phyloP scores from a whole-genome alignment of 306 rosid genomes.

The Sphenostylis stenocarpa region DNA sequence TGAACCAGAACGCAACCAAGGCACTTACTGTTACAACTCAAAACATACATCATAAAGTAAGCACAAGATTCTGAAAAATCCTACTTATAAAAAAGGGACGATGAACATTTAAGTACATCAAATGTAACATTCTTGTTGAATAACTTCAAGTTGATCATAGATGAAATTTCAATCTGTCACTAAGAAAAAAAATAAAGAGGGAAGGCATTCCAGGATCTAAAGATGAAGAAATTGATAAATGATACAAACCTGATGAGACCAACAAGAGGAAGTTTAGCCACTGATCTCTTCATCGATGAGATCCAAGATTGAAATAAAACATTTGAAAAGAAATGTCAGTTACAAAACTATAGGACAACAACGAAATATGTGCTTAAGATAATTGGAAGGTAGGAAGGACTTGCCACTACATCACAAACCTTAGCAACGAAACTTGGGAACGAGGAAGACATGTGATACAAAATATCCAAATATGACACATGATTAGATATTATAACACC shows the following conservation, averaged over 20 bases:
- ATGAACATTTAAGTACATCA: neutral
- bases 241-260: slow-evolving; percentile 84
- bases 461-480: slow-evolving; percentile 82
- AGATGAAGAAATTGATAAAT: slow-evolving; percentile 2
- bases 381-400: neutral
- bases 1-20: slow-evolving; percentile 91
- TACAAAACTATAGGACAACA: neutral
- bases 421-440: slow-evolving; percentile 98
- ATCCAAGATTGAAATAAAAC: slow-evolving; percentile 40
- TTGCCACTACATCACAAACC: slow-evolving; percentile 51
- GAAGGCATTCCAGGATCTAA: neutral
- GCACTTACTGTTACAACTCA: slow-evolving; percentile 74
- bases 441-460: slow-evolving; percentile 79
- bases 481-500: slow-evolving; percentile 91
- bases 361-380: slow-evolving; percentile 4
- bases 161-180: neutral
- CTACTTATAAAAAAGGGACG: neutral
- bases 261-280: slow-evolving; percentile 81
- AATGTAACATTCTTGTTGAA: neutral
- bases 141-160: neutral
- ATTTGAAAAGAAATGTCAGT: slow-evolving; percentile 36
- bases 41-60: slow-evolving; percentile 25
- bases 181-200: neutral
- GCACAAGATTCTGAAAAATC: slow-evolving; percentile 3
- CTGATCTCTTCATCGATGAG: slow-evolving; percentile 79